Conservation (phyloP, 2,329 filamentous ascomycete genomes). For the Boeremia exigua region DNA sequence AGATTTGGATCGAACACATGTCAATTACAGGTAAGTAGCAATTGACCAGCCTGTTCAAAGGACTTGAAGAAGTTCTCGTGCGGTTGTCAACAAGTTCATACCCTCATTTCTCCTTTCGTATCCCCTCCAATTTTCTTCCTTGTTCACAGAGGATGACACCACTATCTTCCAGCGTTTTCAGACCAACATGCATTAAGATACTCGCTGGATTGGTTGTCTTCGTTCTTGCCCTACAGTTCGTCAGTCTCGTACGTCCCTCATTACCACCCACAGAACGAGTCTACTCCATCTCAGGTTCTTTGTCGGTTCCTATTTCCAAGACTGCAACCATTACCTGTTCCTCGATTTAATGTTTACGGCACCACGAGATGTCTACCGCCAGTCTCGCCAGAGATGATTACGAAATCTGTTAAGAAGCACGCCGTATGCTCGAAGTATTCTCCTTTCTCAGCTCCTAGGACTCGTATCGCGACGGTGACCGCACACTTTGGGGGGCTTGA, state of each 20-base stretch:
- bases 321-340: not conserved
- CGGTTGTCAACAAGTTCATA: not conserved
- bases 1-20: not conserved
- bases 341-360: slow-evolving; percentile 24
- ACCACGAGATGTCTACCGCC: slow-evolving; percentile 23
- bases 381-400: slow-evolving; percentile 16
- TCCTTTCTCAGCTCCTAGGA: slow-evolving; percentile 16
- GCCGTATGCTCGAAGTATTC: slow-evolving; percentile 24
- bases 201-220: not conserved
- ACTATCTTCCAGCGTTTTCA: not conserved
- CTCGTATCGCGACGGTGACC: slow-evolving; percentile 48
- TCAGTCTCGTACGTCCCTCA: not conserved
- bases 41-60: not conserved
- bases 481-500: slow-evolving; percentile 45
- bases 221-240: not conserved
- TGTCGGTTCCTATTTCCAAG: slow-evolving; percentile 18
- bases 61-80: not conserved
- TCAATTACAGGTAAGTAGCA: not conserved
- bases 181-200: not conserved
- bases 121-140: not conserved
- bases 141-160: not conserved
- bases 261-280: not conserved
- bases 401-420: slow-evolving; percentile 19
- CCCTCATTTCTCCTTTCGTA: not conserved
- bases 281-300: not conserved